Evolutionary conservation across 768 basidiomycete genomes (phyloP), one percentile per base, ranked within the genome.

Genomic region (Tylopilus balloui): DNA sequence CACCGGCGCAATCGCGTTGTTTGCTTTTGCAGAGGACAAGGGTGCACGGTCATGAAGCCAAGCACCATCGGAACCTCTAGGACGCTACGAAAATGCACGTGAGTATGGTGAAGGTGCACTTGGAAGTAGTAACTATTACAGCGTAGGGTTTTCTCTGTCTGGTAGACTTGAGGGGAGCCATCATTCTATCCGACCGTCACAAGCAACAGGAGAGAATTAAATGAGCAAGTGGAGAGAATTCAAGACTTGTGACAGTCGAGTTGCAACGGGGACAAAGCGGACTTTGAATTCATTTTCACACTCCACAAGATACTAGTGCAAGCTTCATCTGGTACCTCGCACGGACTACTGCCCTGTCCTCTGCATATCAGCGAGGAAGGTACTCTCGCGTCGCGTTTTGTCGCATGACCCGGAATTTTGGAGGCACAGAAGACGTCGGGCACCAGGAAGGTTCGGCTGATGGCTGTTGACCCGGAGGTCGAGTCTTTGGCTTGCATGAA

Each of bases 41-140:
- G 80, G 79, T 39, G 82, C 84, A 66, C 77, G 83, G 77, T 90
- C 88, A 68, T 90, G 88, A 23, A 82, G 60, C 88, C 88, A 89
- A 62, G 78, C 76, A 49, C 80, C 83, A 36, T 87, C 82, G 20
- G 73, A 71, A 47, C 73, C 74, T 55, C 71, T 65, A 63, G 84
- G 82, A 56, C 84, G 81, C 84, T 86, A 54, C 20, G 20, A 50
- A n/a, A 47, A 58, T 21, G 21, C 38, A 42, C 12, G 20, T 56
- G n/a, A 51, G 45, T 35, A 38, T 13, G 40, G 13, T 9, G 50
- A 23, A 25, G 31, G 38, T 40, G 45, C 19, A 42, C 27, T 12
- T 14, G 24, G 45, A 42, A 47, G 23, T 14, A 4, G 21, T 39
- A 27, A 37, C 3, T 66, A 55, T 42, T 45, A 78, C 77, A 55